Conservation (phyloP, 208 protist species). For the Trichomonas gallinae region DNA sequence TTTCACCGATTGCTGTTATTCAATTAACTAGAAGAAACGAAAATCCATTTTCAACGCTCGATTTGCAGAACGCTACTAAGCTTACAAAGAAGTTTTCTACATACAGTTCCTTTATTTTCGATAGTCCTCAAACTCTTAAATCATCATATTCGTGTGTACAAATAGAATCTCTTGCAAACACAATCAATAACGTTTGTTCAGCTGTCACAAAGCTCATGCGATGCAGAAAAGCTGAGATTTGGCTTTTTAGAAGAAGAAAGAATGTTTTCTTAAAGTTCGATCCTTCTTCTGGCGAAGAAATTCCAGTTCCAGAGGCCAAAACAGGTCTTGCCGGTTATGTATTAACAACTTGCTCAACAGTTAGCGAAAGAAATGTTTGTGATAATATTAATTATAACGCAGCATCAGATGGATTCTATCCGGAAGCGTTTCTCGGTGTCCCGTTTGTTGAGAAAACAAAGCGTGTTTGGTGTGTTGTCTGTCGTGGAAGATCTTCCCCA, state of each 20-base stretch:
- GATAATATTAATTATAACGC: neutral
- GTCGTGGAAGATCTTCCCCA: neutral
- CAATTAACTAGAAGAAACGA: neutral
- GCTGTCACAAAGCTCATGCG: neutral
- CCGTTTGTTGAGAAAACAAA: neutral
- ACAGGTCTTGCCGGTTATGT: neutral
- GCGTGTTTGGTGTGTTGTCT: neutral
- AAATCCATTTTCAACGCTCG: neutral
- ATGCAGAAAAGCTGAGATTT: neutral
- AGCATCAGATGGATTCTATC: neutral
- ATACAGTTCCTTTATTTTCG: neutral
- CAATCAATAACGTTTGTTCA: neutral
- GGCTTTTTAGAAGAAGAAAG: neutral
- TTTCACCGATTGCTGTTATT: neutral
- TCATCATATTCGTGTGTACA: neutral
- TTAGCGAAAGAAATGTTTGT: neutral
- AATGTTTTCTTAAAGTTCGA: neutral
- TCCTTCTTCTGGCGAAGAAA: neutral
- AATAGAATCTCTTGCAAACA: neutral
- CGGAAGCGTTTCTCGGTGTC: neutral
- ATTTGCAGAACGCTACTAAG: neutral
- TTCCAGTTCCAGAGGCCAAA: neutral
- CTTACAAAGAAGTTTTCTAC: neutral
- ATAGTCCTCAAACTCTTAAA: neutral
- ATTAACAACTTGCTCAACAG: neutral